Conservation (phyloP, 768 basidiomycete genomes). For the Boletus fagicola region DNA sequence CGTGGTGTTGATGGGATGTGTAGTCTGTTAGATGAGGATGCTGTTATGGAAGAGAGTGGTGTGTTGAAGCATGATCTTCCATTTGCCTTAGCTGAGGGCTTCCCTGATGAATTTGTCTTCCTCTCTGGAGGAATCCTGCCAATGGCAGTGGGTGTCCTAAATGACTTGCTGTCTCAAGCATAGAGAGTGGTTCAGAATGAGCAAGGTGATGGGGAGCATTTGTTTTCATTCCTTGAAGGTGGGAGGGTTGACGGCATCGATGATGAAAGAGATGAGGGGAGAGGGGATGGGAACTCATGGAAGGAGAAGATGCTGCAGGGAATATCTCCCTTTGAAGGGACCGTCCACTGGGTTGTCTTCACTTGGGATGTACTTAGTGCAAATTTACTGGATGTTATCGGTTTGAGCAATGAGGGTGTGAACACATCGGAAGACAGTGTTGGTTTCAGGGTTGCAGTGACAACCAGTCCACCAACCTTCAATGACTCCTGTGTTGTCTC, state of each 20-base stretch:
- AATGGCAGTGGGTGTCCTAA: no score
- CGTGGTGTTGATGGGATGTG: no score
- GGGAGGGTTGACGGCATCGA: rapidly evolving
- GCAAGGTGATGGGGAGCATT: no score
- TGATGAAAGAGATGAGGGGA: background rate
- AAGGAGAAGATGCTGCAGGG: background rate
- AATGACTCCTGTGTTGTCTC: background rate
- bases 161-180: no score
- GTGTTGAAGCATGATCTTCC: no score
- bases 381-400: background rate
- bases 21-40: no score
- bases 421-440: background rate
- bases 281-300: background rate
- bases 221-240: no score
- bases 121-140: no score
- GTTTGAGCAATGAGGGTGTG: background rate
- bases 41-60: no score
- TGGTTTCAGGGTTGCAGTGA: background rate
- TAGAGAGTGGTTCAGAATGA: no score
- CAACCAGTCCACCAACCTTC: background rate
- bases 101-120: no score
- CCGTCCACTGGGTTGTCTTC: background rate
- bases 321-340: background rate
- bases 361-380: background rate
- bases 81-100: no score